Conservation (phyloP, 2,329 filamentous ascomycete genomes). For the Graphilbum ipis-grandicollis region DNA sequence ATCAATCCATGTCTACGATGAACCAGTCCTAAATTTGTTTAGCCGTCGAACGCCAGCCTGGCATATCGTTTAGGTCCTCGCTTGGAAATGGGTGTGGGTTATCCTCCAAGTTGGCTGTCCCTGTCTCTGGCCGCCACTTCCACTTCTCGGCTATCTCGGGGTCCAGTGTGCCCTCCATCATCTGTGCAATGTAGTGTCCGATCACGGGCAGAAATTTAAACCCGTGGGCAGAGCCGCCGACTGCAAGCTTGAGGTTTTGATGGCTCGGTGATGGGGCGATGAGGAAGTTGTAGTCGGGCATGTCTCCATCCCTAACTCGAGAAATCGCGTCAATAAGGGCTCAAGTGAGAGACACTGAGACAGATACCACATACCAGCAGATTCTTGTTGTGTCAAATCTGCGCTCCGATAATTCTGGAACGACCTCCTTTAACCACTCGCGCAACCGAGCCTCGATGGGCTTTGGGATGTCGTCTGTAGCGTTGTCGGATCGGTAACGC, state of each 20-base stretch:
- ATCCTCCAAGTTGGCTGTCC: not conserved
- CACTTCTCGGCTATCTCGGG: slow-evolving; percentile 1
- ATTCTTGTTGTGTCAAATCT: slow-evolving; percentile 26
- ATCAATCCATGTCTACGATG: too few relatives aligned
- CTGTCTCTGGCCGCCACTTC: not conserved
- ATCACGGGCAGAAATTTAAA: slow-evolving; percentile 16
- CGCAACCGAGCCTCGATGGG: slow-evolving; percentile 30
- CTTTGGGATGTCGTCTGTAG: slow-evolving; percentile 16
- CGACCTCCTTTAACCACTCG: slow-evolving; percentile 24
- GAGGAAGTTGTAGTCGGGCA: slow-evolving; percentile 3
- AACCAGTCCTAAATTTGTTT: too few relatives aligned
- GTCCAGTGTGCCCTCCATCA: slow-evolving; percentile 17
- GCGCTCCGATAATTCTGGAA: slow-evolving; percentile 27
- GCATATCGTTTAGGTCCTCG: slow-evolving; percentile 2
- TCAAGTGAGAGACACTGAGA: not conserved
- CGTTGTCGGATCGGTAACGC: slow-evolving; percentile 3
- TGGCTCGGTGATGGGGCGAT: slow-evolving; percentile 1
- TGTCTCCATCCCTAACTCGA: slow-evolving; percentile 5
- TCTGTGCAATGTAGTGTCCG: slow-evolving; percentile 23
- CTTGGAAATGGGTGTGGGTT: slow-evolving; percentile 2
- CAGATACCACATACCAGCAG: slow-evolving; percentile 28
- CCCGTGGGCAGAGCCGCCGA: slow-evolving; percentile 11
- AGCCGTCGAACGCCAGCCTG: not conserved
- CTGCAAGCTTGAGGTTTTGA: slow-evolving; percentile 1
- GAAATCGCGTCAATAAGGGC: not conserved